phyloP scores from a whole-genome alignment of 371 early-diverging fungal genomes.

The Mortierella sp. region DNA sequence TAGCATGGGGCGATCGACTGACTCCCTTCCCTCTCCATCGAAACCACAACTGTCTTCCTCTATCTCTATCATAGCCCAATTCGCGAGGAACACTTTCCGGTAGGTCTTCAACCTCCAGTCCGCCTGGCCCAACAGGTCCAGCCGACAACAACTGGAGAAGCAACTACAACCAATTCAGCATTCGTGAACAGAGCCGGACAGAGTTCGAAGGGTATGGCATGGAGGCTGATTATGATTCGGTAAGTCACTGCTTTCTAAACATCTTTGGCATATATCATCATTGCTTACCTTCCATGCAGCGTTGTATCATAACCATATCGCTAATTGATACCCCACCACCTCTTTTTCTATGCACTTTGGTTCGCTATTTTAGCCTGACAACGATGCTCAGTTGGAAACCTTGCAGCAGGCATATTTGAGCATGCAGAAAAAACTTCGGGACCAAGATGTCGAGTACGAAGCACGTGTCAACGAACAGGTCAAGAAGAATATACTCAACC shows the following conservation, averaged over 20 bases:
- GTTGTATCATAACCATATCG: neutral
- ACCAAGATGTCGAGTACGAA: conserved; percentile 33
- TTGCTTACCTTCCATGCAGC: neutral
- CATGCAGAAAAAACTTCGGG: conserved; percentile 36
- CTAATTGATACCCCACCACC: neutral
- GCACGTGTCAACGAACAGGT: conserved; percentile 37
- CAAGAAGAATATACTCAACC: conserved; percentile 29
- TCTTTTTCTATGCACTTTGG: neutral
- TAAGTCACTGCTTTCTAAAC: conserved; percentile 17
- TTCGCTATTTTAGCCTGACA: conserved; percentile 14
- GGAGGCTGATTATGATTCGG: conserved; percentile 33
- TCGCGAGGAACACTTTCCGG: conserved; percentile 28
- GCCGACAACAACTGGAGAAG: conserved; percentile 31
- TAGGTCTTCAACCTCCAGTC: conserved; percentile 26
- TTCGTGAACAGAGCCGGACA: conserved; percentile 39
- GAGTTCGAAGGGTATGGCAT: conserved; percentile 43
- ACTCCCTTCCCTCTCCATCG: neutral
- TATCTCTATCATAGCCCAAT: neutral
- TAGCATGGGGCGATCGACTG: conserved; percentile 17
- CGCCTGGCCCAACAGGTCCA: conserved; percentile 5
- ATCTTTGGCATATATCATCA: neutral
- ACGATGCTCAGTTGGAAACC: conserved; percentile 18
- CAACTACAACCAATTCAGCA: conserved; percentile 35
- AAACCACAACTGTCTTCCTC: neutral
- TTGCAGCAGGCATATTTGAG: conserved; percentile 26